Conservation (phyloP, 139 green algal species). For the Tetraselmis striata region DNA sequence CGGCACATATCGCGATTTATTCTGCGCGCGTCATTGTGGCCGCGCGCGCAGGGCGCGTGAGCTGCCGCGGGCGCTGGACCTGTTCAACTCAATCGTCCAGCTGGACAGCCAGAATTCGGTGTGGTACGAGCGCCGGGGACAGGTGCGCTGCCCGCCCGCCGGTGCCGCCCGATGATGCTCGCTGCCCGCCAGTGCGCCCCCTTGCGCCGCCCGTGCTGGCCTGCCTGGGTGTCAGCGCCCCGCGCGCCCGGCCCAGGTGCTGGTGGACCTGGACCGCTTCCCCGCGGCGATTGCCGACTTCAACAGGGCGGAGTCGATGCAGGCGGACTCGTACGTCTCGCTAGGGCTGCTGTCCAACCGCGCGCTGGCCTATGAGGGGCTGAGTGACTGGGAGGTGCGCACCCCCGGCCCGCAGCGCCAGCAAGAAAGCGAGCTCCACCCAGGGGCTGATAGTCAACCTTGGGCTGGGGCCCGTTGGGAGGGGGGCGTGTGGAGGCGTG, state of each 20-base stretch:
- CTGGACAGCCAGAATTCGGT: slow-evolving; percentile 18
- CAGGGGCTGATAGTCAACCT: too few relatives aligned
- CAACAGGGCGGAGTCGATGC: slow-evolving; percentile 24
- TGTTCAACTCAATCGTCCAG: slow-evolving; percentile 35
- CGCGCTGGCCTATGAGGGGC: slow-evolving; percentile 69
- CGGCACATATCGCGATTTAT: too few relatives aligned
- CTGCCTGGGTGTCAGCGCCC: neutral
- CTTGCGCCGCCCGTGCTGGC: neutral
- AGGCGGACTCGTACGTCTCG: slow-evolving; percentile 7
- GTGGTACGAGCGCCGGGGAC: slow-evolving; percentile 62
- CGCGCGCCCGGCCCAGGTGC: slow-evolving; percentile 30
- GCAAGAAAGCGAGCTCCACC: too few relatives aligned
- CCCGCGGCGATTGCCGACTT: slow-evolving; percentile 57
- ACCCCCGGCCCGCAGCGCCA: too few relatives aligned
- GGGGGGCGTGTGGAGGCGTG: too few relatives aligned
- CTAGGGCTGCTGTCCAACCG: slow-evolving; percentile 51
- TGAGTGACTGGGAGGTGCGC: slow-evolving; percentile 45
- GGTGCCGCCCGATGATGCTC: neutral
- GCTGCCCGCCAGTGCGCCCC: neutral
- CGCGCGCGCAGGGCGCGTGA: neutral
- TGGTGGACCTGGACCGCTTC: slow-evolving; percentile 80
- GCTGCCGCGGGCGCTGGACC: slow-evolving; percentile 16
- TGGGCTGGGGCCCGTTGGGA: too few relatives aligned
- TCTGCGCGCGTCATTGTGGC: neutral
- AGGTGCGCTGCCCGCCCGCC: slow-evolving; percentile 18